phyloP scores from a whole-genome alignment of 1,139 yeast genomes.

The Lodderomyces theae region DNA sequence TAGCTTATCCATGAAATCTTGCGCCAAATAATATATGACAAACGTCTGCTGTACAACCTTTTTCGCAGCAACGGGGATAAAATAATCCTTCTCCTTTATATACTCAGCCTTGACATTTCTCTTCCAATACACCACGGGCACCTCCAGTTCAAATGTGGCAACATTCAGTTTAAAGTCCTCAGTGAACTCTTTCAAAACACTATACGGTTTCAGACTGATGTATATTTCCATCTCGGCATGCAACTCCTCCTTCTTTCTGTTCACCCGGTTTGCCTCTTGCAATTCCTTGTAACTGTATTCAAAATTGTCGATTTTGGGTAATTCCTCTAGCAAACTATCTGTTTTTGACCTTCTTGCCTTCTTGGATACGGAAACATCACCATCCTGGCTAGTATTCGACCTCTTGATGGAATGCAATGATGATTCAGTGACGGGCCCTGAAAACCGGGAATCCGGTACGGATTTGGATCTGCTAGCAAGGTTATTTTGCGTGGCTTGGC shows the following conservation, averaged over 20 bases:
- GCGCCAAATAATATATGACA: conserved; percentile 47
- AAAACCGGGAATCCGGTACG: background rate
- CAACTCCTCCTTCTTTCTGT: conserved; percentile 49
- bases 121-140: conserved; percentile 38
- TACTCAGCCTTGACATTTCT: conserved; percentile 39
- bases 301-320: conserved; percentile 11
- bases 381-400: conserved; percentile 9
- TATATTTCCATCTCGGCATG: conserved; percentile 48
- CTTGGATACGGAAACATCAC: conserved; percentile 3
- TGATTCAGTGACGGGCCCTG: conserved; percentile 1
- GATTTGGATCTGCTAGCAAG: conserved; percentile 1
- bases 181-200: conserved; percentile 6
- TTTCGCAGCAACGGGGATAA: conserved; percentile 48
- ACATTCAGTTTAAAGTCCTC: conserved; percentile 9
- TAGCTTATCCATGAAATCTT: conserved; percentile 38
- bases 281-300: conserved; percentile 30
- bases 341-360: conserved; percentile 10
- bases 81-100: conserved; percentile 45
- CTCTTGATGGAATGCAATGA: conserved; percentile 7
- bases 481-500: no score
- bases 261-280: conserved; percentile 49
- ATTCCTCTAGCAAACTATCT: conserved; percentile 3
- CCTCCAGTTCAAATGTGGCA: conserved; percentile 9
- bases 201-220: conserved; percentile 17
- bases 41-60: conserved; percentile 41